A percentile compares a stretch with the other conserved stretches of the same genome.
Evolutionary conservation across 2,329 filamentous ascomycete species (phyloP).

Genomic region (Xylariaceae sp.): DNA sequence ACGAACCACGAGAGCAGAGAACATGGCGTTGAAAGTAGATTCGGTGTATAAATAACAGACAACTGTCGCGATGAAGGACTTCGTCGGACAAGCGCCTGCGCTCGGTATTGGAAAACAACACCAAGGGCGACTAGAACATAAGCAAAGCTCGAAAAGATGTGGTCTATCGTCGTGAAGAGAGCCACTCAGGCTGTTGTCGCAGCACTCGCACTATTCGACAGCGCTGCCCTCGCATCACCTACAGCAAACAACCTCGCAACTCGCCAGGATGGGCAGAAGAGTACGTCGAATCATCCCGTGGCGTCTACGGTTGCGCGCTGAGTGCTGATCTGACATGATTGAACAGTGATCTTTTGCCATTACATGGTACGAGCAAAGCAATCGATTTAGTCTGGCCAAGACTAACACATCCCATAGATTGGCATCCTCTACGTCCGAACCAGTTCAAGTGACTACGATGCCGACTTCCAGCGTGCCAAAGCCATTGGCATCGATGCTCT

Average conservation of each 20-base stretch:
- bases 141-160: not conserved
- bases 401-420: slow-evolving; percentile 31
- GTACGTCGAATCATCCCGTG: too few relatives aligned
- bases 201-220: slow-evolving; percentile 2
- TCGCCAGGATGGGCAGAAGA: slow-evolving; percentile 6
- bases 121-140: too few relatives aligned
- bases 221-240: slow-evolving; percentile 2
- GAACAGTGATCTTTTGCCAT: slow-evolving; percentile 9
- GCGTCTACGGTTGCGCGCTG: too few relatives aligned
- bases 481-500: slow-evolving; percentile 34
- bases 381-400: not conserved
- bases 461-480: slow-evolving; percentile 46
- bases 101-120: too few relatives aligned
- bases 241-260: slow-evolving; percentile 1
- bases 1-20: too few relatives aligned
- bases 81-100: too few relatives aligned
- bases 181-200: slow-evolving; percentile 2
- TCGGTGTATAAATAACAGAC: too few relatives aligned
- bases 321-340: too few relatives aligned
- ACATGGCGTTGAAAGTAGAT: too few relatives aligned
- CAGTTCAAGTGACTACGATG: slow-evolving; percentile 43
- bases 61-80: too few relatives aligned
- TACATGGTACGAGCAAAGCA: slow-evolving; percentile 7
- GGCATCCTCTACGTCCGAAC: slow-evolving; percentile 44
- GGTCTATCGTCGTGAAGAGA: slow-evolving; percentile 4